Evolutionary conservation across 1,284 basidiomycete species (phyloP), one percentile per base, ranked within the genome.

Genomic region (Moniliella sp.): DNA sequence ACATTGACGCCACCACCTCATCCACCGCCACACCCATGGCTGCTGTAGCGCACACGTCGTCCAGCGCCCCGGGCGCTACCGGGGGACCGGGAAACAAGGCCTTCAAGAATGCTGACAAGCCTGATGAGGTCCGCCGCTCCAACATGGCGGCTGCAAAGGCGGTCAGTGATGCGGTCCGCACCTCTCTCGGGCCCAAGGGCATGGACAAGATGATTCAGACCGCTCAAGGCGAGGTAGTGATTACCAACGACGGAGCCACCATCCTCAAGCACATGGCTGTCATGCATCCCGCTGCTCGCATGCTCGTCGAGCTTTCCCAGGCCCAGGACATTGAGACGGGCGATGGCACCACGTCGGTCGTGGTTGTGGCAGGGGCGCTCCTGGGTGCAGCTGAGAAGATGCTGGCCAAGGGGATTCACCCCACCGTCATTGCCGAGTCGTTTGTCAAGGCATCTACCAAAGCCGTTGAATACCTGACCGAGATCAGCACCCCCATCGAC

Each of bases 151-250:
- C 50, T 13, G 50, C 57, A 21, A 53, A 55, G 91, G 88, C 91
- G 19, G 91, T 99, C 52, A 84, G 83, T 50, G 88, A 94, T 66
- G 88, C 84, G 32, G 83, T 99, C 23, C 70, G 91, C 54, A 97
- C 91, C 31, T 93, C 86, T 32, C 66, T 99, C 44, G 91, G 91
- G 12, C 91, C 91, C 29, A 76, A 81, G 64, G 91, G 91, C 46
- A 97, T 97, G 91, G 91, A 97, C 67, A 94, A 93, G 68, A 93
- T 93, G 86, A 97, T 99, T 60, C 84, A 93, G 73, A 97, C 88
- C 4, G 66, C 81, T 4, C 82, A 80, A 61, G 88, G 88, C 46
- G 86, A 97, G 60, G 82, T 91, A 3, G 78, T 97, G 48, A 82
- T 99, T 50, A 97, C 91, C 12, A 99, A 99, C 63, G 91, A 99